Base-by-base conservation (phyloP, 2,329 filamentous ascomycete species). In the Sarocladium brachiariae region DNA sequence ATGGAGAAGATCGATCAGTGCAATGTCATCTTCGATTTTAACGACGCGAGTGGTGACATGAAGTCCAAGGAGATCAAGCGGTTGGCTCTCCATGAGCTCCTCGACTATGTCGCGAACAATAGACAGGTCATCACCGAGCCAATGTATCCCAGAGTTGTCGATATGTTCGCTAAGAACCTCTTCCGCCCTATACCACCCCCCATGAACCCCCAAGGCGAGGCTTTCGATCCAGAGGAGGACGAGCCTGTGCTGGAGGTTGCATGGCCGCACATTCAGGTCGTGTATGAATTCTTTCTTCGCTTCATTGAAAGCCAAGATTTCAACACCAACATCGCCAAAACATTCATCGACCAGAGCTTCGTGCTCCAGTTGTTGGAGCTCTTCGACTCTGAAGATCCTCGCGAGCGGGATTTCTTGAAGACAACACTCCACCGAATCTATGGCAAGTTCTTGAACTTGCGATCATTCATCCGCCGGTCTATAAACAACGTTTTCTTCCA, bases 401-500 rank as follows among this genome's bases (percentile, higher is more conserved):
- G 93, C 55, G 93, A 99, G 71, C 83, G 93, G 56, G 93, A 99
- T 67, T 99, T 99, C 67, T 75, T 99, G 58, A 99, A 99, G 77
- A 99, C 93, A 0, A 99, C 93, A 0, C 77, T 99, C 51, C 93
- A 99, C 70, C 84, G 93, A 55, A 99, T 99, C 65, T 99, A 99
- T 65, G 93, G 93, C 63, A 99, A 99, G 73, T 99, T 99, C 71
- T 79, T 99, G 61, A 99, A 99, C 67, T 77, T 99, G 55, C 86
- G 93, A 54, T 97, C 93, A 25, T 99, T 95, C 69, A 99, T 99
- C 64, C 82, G 93, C 64, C 84, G 93, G 61, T 99, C 93, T 51
- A 99, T 99, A 78, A 99, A 99, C 81, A 97, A 99, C 63, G 93
- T 99, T 61, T 99, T 99, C 74, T 99, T 99, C 78, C 93, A 99